phyloP scores from a whole-genome alignment of 2,329 filamentous ascomycete genomes.

The Parasarocladium wereldwijsianum region DNA sequence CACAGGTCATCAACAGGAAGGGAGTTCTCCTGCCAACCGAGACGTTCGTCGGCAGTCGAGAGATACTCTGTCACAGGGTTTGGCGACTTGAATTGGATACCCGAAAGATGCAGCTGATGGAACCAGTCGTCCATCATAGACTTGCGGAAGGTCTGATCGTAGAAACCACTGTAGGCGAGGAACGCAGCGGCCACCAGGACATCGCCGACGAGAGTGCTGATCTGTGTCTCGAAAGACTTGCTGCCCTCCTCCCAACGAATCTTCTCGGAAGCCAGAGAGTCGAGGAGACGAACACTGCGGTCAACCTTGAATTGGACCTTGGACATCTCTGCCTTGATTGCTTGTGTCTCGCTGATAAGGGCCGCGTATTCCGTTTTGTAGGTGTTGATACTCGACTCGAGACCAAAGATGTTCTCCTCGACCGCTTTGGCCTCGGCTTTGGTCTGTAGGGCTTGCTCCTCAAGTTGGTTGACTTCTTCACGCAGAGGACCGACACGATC shows the following conservation, averaged over 20 bases:
- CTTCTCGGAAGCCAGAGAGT: slow-evolving; percentile 88
- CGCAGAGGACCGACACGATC: slow-evolving; percentile 86
- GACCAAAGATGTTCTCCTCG: slow-evolving; percentile 66
- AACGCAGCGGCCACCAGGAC: slow-evolving; percentile 94
- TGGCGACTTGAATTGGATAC: slow-evolving; percentile 80
- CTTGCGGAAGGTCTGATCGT: slow-evolving; percentile 96
- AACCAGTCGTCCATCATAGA: slow-evolving; percentile 97
- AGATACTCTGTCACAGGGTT: slow-evolving; percentile 95
- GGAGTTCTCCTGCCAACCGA: slow-evolving; percentile 88
- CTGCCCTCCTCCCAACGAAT: slow-evolving; percentile 92
- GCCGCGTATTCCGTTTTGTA: slow-evolving; percentile 96
- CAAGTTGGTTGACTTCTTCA: slow-evolving; percentile 74
- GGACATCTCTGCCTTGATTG: slow-evolving; percentile 94
- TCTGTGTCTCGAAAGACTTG: slow-evolving; percentile 96
- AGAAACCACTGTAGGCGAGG: slow-evolving; percentile 90
- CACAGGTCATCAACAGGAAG: slow-evolving; percentile 93
- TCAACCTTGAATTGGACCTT: slow-evolving; percentile 97
- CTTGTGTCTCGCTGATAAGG: slow-evolving; percentile 90
- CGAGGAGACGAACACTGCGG: slow-evolving; percentile 82
- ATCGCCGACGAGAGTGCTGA: slow-evolving; percentile 89
- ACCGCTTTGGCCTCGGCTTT: slow-evolving; percentile 89
- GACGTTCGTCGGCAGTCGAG: slow-evolving; percentile 86
- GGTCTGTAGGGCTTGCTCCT: slow-evolving; percentile 79
- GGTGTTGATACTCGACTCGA: slow-evolving; percentile 81
- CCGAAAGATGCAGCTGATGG: slow-evolving; percentile 83